A percentile compares a stretch with the other conserved stretches of the same genome.
These are phyloP conservation scores for Fistulifera solaris DNA, from an alignment of 108 stramenopile genomes.

Conservation along the genomic window DNA sequence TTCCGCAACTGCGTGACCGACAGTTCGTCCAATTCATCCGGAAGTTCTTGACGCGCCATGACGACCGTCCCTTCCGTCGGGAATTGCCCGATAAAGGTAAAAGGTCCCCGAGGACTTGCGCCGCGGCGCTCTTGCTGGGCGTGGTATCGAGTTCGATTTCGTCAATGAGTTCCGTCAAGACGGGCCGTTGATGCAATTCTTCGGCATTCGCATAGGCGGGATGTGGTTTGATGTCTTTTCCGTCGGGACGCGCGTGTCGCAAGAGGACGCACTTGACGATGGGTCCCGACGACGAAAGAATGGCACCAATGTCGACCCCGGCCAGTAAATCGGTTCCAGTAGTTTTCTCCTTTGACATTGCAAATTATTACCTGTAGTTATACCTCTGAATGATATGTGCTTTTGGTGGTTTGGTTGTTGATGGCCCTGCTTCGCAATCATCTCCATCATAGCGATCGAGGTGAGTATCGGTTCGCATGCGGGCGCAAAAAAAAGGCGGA, in stretches of 20 bases:
- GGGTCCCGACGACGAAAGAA: conserved; percentile 54
- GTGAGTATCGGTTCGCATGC: too few species aligned
- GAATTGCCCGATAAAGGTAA: conserved; percentile 83
- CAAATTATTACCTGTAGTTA: background rate
- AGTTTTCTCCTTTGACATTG: background rate
- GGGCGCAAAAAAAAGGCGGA: too few species aligned
- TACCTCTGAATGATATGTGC: background rate
- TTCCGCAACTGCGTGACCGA: conserved; percentile 3
- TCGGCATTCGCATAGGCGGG: conserved; percentile 1
- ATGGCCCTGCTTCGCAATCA: background rate
- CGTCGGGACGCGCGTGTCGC: conserved; percentile 9
- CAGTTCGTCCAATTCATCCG: conserved; percentile 1
- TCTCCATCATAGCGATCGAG: background rate
- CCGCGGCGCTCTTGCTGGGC: conserved; percentile 54
- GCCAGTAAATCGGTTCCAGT: background rate
- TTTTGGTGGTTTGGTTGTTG: background rate
- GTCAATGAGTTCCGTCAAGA: conserved; percentile 41
- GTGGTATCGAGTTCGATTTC: conserved; percentile 74
- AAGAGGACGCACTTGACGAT: conserved; percentile 77
- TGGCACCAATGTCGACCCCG: conserved; percentile 52
- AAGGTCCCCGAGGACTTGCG: conserved; percentile 56
- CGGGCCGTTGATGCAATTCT: conserved; percentile 12
- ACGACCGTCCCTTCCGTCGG: conserved; percentile 75
- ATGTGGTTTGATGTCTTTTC: conserved; percentile 12
- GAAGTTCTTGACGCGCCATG: conserved; percentile 43